Conservation (phyloP, 1,284 basidiomycete species). For the Porphyrellus sp. region DNA sequence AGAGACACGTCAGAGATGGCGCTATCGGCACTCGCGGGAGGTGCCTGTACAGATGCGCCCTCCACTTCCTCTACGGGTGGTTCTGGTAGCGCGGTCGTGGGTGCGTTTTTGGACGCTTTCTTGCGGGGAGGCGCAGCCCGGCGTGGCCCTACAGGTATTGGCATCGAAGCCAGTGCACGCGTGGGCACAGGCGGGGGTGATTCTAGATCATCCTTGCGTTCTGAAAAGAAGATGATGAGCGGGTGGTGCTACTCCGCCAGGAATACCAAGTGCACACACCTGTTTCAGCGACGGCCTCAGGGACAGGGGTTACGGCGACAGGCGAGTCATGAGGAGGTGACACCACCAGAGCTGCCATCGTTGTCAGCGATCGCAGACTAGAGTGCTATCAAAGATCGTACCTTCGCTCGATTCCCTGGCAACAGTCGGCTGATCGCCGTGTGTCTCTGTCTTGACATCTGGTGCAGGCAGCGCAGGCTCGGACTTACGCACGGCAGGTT, state of each 20-base stretch:
- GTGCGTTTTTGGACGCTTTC: constrained; percentile 49
- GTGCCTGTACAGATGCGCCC: constrained; percentile 3
- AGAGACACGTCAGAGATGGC: neutral
- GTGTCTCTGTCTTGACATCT: constrained; percentile 17
- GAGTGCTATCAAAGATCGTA: constrained; percentile 2
- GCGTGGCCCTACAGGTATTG: constrained; percentile 66
- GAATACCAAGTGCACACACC: constrained; percentile 11
- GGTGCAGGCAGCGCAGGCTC: constrained; percentile 7
- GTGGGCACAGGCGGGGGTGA: constrained; percentile 21
- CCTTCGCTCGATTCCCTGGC: constrained; percentile 19
- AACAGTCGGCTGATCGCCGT: constrained; percentile 7
- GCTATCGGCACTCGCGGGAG: constrained; percentile 3
- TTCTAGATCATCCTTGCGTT: constrained; percentile 30
- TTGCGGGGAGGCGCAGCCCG: constrained; percentile 67
- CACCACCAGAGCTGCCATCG: constrained; percentile 9
- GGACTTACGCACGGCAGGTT: constrained; percentile 36
- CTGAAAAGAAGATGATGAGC: constrained; percentile 13
- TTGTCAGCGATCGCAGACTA: constrained; percentile 9
- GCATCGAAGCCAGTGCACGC: constrained; percentile 56
- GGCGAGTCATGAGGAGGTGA: constrained; percentile 13
- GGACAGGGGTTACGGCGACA: neutral
- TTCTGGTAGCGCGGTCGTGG: constrained; percentile 22
- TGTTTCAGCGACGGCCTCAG: constrained; percentile 9
- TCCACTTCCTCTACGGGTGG: constrained; percentile 26
- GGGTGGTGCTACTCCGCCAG: neutral